phyloP scores from a whole-genome alignment of 2,329 filamentous ascomycete species.

The Pezicula radicicola region DNA sequence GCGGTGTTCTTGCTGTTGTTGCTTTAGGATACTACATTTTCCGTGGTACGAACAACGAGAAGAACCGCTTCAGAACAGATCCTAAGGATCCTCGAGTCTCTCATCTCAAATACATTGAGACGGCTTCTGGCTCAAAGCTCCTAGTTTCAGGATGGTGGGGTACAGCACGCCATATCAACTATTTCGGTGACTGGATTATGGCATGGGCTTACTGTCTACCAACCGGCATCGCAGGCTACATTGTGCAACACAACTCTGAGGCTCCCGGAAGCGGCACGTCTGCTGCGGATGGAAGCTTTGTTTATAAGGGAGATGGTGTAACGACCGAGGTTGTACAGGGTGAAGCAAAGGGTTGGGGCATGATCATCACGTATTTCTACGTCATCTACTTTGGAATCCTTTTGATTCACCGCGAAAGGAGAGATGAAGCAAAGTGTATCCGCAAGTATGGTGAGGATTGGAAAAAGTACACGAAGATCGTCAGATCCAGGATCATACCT shows the following conservation, averaged over 20 bases:
- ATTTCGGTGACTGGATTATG: constrained; percentile 93
- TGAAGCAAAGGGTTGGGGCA: constrained; percentile 76
- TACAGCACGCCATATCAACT: constrained; percentile 88
- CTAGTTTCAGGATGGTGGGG: constrained; percentile 94
- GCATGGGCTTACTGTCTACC: constrained; percentile 87
- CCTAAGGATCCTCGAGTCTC: constrained; percentile 75
- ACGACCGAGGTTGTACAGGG: constrained; percentile 67
- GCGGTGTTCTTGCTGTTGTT: constrained; percentile 65
- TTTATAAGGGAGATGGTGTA: constrained; percentile 47
- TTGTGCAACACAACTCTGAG: constrained; percentile 52
- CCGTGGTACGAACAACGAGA: constrained; percentile 89
- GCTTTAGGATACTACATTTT: constrained; percentile 83
- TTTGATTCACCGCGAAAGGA: constrained; percentile 78
- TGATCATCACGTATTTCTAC: constrained; percentile 92
- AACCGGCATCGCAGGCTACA: constrained; percentile 80
- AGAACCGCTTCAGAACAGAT: constrained; percentile 89
- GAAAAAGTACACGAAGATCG: constrained; percentile 79
- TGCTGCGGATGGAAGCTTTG: constrained; percentile 48
- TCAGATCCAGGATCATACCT: constrained; percentile 78
- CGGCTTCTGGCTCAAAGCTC: constrained; percentile 75
- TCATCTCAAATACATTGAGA: constrained; percentile 84
- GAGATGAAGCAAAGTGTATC: constrained; percentile 88
- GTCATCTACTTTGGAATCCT: constrained; percentile 87
- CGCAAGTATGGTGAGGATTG: constrained; percentile 91
- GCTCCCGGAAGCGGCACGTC: constrained; percentile 47